These are phyloP conservation scores for Pleurotus eryngii DNA, from an alignment of 768 basidiomycete genomes.

Conservation along the genomic window DNA sequence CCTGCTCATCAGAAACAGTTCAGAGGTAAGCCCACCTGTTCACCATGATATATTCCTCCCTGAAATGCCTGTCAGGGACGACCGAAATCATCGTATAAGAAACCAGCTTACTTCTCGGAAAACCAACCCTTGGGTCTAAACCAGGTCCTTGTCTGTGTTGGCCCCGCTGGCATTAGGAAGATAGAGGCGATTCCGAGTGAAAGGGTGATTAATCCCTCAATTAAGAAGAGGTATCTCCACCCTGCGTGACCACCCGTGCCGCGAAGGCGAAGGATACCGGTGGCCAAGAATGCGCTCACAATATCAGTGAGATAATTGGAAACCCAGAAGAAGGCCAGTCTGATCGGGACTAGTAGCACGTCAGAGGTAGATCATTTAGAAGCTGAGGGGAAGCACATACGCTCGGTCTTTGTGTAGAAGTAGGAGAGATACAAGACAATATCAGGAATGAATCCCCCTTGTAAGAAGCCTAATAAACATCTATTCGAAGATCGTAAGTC, in stretches of 20 bases:
- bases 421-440: slow-evolving; percentile 64
- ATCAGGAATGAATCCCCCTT: slow-evolving; percentile 67
- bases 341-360: slow-evolving; percentile 46
- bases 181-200: slow-evolving; percentile 49
- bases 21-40: slow-evolving; percentile 33
- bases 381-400: slow-evolving; percentile 28
- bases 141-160: slow-evolving; percentile 62
- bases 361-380: not conserved
- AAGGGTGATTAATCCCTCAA: slow-evolving; percentile 51
- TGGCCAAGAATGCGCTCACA: slow-evolving; percentile 59
- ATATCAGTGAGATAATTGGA: slow-evolving; percentile 55
- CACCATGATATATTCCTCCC: slow-evolving; percentile 63
- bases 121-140: slow-evolving; percentile 66
- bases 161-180: slow-evolving; percentile 58
- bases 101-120: slow-evolving; percentile 43
- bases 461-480: slow-evolving; percentile 53
- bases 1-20: not conserved
- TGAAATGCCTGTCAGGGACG: slow-evolving; percentile 15
- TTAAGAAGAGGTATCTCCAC: slow-evolving; percentile 58
- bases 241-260: slow-evolving; percentile 51
- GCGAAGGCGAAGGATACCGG: slow-evolving; percentile 54
- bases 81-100: not conserved
- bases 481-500: slow-evolving; percentile 19
- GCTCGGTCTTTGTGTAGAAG: slow-evolving; percentile 56
- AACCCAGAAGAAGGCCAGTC: slow-evolving; percentile 71